Evolutionary conservation across 805 yeast species (phyloP), one percentile per base, ranked within the genome.

Genomic region (Ogataea chonburiensis): DNA sequence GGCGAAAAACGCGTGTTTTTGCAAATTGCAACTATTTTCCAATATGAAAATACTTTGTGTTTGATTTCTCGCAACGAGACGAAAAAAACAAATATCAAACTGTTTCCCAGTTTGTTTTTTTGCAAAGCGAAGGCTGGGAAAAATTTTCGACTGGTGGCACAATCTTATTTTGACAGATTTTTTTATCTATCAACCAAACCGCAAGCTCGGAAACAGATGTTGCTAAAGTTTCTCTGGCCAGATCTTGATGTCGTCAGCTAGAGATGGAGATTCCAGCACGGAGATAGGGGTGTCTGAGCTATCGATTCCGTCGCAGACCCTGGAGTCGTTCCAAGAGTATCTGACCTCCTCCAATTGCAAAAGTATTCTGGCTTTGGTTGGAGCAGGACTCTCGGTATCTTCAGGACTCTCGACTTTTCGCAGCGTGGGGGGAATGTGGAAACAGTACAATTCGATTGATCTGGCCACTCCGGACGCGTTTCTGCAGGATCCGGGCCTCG

Each of bases 391-490:
- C 9, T 79, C 89, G 3, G 88, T 78, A 0, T 66, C 82, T 1
- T 81, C 91, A 1, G 95, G 95, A 0, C 63, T 87, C 11, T 77
- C 85, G 4, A 81, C 91, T 0, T 83, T 80, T 53, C 64, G 87
- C 33, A 86, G 86, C 7, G 60, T 79, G 0, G 79, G 79, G 33
- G 91, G 93, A 0, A 63, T 81, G 18, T 87, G 96, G 95, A 70
- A 76, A 42, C 77, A 77, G 43, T 82, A 76, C 61, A 81, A 81
- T 34, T 78, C 88, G 49, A 79, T 85, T 28, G 96, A 87, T 52
- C 66, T 88, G 28, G 95, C 95, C 6, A 87, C 96, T 0, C 95
- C 95, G 0, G 96, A 87, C 53, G 96, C 95, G 5, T 87, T 88
- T 56, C 74, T 79, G 41, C 66, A 68, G 13, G 89, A 87, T 54